These are phyloP conservation scores for Aspergillus cavernicola DNA, from an alignment of 495 filamentous ascomycete genomes.

Conservation along the genomic window DNA sequence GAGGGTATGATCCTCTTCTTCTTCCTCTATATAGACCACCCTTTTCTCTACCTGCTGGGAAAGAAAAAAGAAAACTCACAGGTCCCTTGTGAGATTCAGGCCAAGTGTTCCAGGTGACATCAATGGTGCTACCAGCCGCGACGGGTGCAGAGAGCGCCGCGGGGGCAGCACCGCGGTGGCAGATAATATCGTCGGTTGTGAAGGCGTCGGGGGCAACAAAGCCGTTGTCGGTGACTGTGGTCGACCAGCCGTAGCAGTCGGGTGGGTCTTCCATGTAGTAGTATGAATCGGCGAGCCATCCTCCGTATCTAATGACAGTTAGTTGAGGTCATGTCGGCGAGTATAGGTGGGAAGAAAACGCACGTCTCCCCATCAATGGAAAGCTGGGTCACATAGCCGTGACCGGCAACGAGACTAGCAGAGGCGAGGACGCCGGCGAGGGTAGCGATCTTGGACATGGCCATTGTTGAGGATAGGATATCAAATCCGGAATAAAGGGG, in stretches of 20 bases:
- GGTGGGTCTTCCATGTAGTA: constrained; percentile 39
- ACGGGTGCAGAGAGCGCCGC: constrained; percentile 52
- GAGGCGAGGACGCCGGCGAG: constrained; percentile 41
- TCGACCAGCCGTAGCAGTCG: constrained; percentile 53
- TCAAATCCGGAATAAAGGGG: not conserved
- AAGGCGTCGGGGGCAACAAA: constrained; percentile 50
- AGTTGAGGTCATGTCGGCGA: constrained; percentile 24
- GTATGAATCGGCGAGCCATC: constrained; percentile 34
- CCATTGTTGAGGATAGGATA: constrained; percentile 22
- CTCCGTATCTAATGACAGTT: constrained; percentile 49
- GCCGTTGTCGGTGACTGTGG: constrained; percentile 53
- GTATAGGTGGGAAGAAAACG: not conserved
- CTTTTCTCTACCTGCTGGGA: not conserved
- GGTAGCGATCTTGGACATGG: constrained; percentile 38
- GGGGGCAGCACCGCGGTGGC: constrained; percentile 56
- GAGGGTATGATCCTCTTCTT: too few species aligned
- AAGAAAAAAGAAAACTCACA: not conserved
- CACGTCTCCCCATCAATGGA: not conserved
- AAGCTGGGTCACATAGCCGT: constrained; percentile 50
- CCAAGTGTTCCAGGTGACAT: constrained; percentile 66
- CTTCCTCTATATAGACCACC: too few species aligned
- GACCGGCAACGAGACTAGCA: constrained; percentile 52
- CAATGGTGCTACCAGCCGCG: constrained; percentile 52
- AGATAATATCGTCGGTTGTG: constrained; percentile 59
- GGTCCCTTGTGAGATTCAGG: constrained; percentile 65